Percentiles rank a stretch among this genome's conserved stretches.
phyloP scores from a whole-genome alignment of 192 early-diverging fungal species.

The Podila horticola region DNA sequence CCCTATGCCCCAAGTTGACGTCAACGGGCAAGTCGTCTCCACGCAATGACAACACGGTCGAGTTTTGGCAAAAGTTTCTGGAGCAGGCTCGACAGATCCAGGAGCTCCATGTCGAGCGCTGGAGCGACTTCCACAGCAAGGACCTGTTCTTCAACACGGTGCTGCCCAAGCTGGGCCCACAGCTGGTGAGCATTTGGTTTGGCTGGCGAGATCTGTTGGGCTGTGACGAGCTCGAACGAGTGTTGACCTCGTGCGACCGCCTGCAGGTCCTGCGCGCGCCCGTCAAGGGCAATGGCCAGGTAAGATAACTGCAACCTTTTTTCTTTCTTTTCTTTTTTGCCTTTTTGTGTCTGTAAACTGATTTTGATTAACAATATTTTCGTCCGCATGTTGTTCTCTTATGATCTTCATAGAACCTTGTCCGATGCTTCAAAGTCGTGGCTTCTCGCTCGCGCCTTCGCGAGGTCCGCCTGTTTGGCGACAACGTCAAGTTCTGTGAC shows the following conservation, averaged over 20 bases:
- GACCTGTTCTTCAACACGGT: constrained; percentile 51
- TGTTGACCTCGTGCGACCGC: constrained; percentile 43
- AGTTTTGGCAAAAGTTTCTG: constrained; percentile 48
- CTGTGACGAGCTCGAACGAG: constrained; percentile 41
- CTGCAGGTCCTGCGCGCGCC: constrained; percentile 49
- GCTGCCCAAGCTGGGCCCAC: constrained; percentile 40
- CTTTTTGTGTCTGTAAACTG: neutral
- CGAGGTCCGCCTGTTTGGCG: constrained; percentile 46
- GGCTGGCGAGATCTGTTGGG: constrained; percentile 51
- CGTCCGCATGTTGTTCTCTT: neutral
- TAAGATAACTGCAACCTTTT: constrained; percentile 4
- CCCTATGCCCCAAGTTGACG: constrained; percentile 40
- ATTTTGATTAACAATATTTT: neutral
- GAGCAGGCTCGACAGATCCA: constrained; percentile 49
- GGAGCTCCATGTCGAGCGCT: constrained; percentile 50
- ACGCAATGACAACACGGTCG: constrained; percentile 43
- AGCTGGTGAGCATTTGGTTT: constrained; percentile 50
- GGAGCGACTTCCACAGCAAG: constrained; percentile 50
- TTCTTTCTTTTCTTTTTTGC: neutral
- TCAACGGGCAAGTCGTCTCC: constrained; percentile 49
- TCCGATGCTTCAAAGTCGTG: constrained; percentile 47
- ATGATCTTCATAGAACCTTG: constrained; percentile 24
- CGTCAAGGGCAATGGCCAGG: constrained; percentile 54
- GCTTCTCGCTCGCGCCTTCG: constrained; percentile 36
- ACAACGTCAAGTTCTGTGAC: constrained; percentile 54